Evolutionary conservation across 495 filamentous ascomycete species (phyloP).

Genomic region (Cercophora sp.): DNA sequence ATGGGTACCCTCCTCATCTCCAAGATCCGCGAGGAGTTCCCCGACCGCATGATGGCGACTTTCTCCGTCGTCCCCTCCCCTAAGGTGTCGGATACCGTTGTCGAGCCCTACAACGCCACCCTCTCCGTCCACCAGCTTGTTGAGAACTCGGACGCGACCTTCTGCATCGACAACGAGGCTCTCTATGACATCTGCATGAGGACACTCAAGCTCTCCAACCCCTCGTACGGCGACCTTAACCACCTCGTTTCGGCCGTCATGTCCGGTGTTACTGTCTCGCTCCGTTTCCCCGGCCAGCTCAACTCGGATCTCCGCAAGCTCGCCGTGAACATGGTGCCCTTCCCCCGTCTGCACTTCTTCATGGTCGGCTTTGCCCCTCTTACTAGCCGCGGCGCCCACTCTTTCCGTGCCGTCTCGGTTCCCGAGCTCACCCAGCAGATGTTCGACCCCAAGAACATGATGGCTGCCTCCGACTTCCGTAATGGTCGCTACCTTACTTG

Average conservation of each 20-base stretch:
- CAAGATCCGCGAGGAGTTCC: conserved; percentile 99
- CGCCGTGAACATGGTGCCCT: conserved; percentile 99
- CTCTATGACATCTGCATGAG: conserved; percentile 99
- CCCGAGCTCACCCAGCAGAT: conserved; percentile 99
- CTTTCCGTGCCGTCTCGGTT: conserved; percentile 95
- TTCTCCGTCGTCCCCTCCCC: conserved; percentile 99
- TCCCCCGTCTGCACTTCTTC: conserved; percentile 99
- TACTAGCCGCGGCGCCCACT: conserved; percentile 89
- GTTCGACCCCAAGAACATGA: conserved; percentile 99
- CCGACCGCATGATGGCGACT: conserved; percentile 99
- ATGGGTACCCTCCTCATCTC: conserved; percentile 99
- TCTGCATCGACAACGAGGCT: conserved; percentile 99
- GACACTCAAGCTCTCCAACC: conserved; percentile 96
- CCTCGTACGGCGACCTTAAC: conserved; percentile 98
- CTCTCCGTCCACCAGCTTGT: conserved; percentile 99
- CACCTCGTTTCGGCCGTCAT: conserved; percentile 99
- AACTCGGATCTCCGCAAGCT: conserved; percentile 99
- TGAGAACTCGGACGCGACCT: conserved; percentile 99
- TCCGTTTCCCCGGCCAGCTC: conserved; percentile 98
- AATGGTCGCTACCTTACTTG: conserved; percentile 99
- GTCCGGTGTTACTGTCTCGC: conserved; percentile 97
- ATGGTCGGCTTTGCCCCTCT: conserved; percentile 99
- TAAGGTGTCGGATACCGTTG: conserved; percentile 99
- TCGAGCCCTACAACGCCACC: conserved; percentile 99
- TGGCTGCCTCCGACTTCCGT: conserved; percentile 99